Evolutionary conservation across 306 rosid genomes (phyloP).

Genomic region (Casuarina equisetifolia): DNA sequence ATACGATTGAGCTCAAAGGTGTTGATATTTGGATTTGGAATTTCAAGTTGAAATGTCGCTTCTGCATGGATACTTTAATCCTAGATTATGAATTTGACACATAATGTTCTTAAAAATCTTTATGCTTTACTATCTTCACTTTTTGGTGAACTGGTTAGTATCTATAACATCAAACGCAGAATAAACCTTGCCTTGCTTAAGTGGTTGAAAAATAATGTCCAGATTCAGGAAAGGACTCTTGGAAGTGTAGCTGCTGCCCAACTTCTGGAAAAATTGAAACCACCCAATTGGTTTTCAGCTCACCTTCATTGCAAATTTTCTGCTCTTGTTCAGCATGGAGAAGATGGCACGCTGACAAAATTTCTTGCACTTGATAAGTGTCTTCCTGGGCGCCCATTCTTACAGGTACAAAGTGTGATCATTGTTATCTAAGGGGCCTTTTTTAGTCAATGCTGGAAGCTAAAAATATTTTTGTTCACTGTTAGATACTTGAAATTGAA

Average conservation of each 20-base stretch:
- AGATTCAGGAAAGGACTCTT: slow-evolving; percentile 77
- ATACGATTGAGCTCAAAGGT: not conserved
- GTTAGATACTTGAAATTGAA: slow-evolving; percentile 76
- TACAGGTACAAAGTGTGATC: slow-evolving; percentile 59
- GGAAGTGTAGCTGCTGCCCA: slow-evolving; percentile 85
- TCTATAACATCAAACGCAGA: not conserved
- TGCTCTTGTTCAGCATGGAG: slow-evolving; percentile 93
- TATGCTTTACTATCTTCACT: not conserved
- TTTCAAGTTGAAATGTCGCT: no score
- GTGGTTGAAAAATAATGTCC: slow-evolving; percentile 22
- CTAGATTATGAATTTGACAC: not conserved
- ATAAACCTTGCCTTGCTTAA: slow-evolving; percentile 2
- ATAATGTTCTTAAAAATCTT: not conserved
- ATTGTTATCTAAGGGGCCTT: slow-evolving; percentile 12
- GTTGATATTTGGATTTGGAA: not conserved
- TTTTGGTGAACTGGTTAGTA: not conserved
- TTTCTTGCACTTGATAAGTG: slow-evolving; percentile 98
- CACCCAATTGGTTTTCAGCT: slow-evolving; percentile 91
- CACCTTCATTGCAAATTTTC: slow-evolving; percentile 94
- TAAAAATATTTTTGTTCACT: slow-evolving; percentile 26
- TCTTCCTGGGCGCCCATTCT: slow-evolving; percentile 68
- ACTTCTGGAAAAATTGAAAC: slow-evolving; percentile 81
- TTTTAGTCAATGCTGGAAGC: slow-evolving; percentile 24
- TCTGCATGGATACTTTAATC: no score
- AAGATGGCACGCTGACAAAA: slow-evolving; percentile 78